Conservation (phyloP, 139 green algal genomes). For the Pleodorina starrii region DNA sequence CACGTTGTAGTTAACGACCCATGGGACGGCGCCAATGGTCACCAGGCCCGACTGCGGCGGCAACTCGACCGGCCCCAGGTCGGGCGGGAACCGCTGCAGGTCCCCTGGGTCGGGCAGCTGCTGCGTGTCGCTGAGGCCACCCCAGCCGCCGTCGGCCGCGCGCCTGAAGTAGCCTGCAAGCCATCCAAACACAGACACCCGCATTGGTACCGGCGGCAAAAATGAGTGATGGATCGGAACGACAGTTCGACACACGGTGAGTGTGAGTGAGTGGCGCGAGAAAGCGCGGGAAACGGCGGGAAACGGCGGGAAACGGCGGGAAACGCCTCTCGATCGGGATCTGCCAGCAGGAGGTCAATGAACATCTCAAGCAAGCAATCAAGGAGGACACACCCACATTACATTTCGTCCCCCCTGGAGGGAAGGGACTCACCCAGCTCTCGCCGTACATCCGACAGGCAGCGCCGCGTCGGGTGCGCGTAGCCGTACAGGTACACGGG, state of each 20-base stretch:
- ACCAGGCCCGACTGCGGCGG: constrained; percentile 59
- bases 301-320: too few relatives aligned
- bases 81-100: constrained; percentile 43
- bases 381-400: too few relatives aligned
- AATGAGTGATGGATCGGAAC: too few relatives aligned
- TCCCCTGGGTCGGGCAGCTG: not conserved
- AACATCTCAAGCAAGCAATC: too few relatives aligned
- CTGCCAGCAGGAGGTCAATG: too few relatives aligned
- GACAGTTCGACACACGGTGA: too few relatives aligned
- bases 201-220: too few relatives aligned
- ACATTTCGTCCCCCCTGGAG: too few relatives aligned
- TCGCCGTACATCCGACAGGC: constrained; percentile 74
- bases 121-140: not conserved
- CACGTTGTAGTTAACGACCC: constrained; percentile 91
- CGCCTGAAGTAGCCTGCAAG: constrained; percentile 50
- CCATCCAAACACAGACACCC: too few relatives aligned
- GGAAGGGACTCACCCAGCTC: constrained; percentile 63
- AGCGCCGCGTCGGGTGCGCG: constrained; percentile 57
- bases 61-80: constrained; percentile 33
- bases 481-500: constrained; percentile 80
- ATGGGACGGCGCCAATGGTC: constrained; percentile 76
- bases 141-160: not conserved
- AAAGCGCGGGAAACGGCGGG: too few relatives aligned
- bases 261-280: too few relatives aligned
- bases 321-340: too few relatives aligned